Percentiles rank a stretch among this genome's conserved stretches.
Evolutionary conservation across 805 yeast genomes (phyloP).

Genomic region (Lipomyces sp.): DNA sequence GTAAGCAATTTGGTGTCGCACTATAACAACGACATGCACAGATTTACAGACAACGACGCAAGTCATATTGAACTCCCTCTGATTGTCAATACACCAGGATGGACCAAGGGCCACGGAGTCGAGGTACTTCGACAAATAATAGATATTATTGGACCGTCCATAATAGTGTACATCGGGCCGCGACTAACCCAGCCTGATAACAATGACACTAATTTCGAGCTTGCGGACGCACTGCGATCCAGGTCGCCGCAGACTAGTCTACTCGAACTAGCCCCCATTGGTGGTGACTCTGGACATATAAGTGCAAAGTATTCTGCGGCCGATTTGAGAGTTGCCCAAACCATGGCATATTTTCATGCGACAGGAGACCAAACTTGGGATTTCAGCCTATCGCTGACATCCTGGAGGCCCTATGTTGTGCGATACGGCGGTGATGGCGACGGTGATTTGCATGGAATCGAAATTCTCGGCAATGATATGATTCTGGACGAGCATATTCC

Average conservation of each 20-base stretch:
- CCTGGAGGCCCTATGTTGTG: slow-evolving; percentile 43
- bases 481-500: slow-evolving; percentile 40
- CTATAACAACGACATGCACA: not conserved
- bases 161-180: slow-evolving; percentile 59
- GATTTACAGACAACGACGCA: not conserved
- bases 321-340: slow-evolving; percentile 40
- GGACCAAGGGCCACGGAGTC: slow-evolving; percentile 87
- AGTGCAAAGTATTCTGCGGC: slow-evolving; percentile 30
- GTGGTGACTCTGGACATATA: slow-evolving; percentile 4
- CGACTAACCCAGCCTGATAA: slow-evolving; percentile 40
- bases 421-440: slow-evolving; percentile 39
- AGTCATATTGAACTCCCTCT: slow-evolving; percentile 45
- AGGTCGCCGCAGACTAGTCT: slow-evolving; percentile 31
- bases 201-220: slow-evolving; percentile 40
- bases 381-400: slow-evolving; percentile 44
- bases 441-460: slow-evolving; percentile 42
- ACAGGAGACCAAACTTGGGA: slow-evolving; percentile 19
- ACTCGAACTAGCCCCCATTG: slow-evolving; percentile 46
- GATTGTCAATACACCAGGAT: slow-evolving; percentile 82
- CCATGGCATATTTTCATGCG: slow-evolving; percentile 42
- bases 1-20: slow-evolving; percentile 50
- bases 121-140: slow-evolving; percentile 59
- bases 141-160: slow-evolving; percentile 55
- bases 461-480: slow-evolving; percentile 33
- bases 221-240: slow-evolving; percentile 26